phyloP scores from a whole-genome alignment of 306 rosid genomes.

The Vachellia collinsii region DNA sequence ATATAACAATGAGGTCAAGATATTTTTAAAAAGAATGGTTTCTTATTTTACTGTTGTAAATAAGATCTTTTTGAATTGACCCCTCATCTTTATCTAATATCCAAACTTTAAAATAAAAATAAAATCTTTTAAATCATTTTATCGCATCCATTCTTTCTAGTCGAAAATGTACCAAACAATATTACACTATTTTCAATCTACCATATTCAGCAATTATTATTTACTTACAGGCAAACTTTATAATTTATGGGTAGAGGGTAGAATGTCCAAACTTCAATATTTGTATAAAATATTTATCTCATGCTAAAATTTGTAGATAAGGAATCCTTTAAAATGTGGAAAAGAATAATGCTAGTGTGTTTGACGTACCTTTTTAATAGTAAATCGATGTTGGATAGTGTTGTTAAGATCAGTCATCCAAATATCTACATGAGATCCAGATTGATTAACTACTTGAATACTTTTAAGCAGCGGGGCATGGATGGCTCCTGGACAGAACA shows the following conservation, averaged over 20 bases:
- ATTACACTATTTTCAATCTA: too few species aligned
- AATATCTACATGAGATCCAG: background rate
- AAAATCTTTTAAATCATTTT: too few species aligned
- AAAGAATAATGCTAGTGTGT: background rate
- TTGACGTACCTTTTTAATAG: background rate
- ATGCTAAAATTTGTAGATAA: background rate
- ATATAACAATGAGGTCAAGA: too few species aligned
- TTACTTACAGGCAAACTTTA: background rate
- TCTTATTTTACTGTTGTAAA: too few species aligned
- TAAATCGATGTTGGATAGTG: background rate
- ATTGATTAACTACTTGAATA: fast-evolving
- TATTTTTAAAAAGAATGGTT: too few species aligned
- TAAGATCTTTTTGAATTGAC: too few species aligned
- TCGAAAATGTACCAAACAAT: too few species aligned
- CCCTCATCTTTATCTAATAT: too few species aligned
- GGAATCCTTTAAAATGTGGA: background rate
- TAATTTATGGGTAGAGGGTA: background rate
- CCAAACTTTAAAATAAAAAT: too few species aligned
- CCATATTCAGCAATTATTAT: too few species aligned
- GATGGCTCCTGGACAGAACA: background rate
- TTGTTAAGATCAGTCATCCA: background rate
- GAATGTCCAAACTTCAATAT: background rate
- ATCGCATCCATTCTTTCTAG: background rate
- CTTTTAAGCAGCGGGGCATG: background rate
- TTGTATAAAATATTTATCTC: background rate